A percentile compares a stretch with the other conserved stretches of the same genome.
These are phyloP conservation scores for Calycina marina DNA, from an alignment of 2,329 filamentous ascomycete species.

Conservation along the genomic window DNA sequence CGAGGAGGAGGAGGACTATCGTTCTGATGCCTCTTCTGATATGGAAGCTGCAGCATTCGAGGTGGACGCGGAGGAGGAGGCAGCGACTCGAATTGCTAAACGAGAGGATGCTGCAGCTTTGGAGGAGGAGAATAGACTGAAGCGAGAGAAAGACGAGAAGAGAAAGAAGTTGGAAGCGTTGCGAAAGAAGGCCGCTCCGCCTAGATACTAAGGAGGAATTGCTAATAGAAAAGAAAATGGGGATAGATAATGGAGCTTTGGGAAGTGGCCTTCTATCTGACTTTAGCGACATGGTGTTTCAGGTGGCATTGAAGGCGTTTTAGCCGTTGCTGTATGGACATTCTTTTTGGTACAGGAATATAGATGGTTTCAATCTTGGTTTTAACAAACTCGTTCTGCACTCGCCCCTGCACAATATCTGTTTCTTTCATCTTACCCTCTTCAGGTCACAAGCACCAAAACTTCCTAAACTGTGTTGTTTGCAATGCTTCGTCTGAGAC, in stretches of 20 bases:
- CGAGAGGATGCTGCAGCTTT: constrained; percentile 54
- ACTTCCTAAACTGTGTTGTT: too few species aligned
- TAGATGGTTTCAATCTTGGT: too few species aligned
- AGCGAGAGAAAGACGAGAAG: constrained; percentile 44
- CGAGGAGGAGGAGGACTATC: constrained; percentile 50
- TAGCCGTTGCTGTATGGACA: too few species aligned
- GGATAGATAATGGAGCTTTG: not conserved
- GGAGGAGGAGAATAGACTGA: constrained; percentile 44
- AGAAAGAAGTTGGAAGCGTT: constrained; percentile 19
- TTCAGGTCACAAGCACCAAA: too few species aligned
- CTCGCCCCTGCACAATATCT: too few species aligned
- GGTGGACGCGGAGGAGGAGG: constrained; percentile 55
- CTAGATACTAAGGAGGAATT: not conserved
- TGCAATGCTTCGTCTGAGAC: too few species aligned
- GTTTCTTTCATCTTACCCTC: too few species aligned
- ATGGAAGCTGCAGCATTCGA: constrained; percentile 68
- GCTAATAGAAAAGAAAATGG: not conserved
- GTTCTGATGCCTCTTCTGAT: constrained; percentile 54
- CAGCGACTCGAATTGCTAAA: constrained; percentile 45
- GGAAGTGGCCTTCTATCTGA: not conserved
- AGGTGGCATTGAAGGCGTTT: constrained; percentile 1
- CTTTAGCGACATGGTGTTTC: constrained; percentile 4
- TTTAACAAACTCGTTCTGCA: too few species aligned
- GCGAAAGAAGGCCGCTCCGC: constrained; percentile 13
- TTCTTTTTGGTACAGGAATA: too few species aligned